phyloP scores from a whole-genome alignment of 148 eudicot species.

The Polygonum maritimum region DNA sequence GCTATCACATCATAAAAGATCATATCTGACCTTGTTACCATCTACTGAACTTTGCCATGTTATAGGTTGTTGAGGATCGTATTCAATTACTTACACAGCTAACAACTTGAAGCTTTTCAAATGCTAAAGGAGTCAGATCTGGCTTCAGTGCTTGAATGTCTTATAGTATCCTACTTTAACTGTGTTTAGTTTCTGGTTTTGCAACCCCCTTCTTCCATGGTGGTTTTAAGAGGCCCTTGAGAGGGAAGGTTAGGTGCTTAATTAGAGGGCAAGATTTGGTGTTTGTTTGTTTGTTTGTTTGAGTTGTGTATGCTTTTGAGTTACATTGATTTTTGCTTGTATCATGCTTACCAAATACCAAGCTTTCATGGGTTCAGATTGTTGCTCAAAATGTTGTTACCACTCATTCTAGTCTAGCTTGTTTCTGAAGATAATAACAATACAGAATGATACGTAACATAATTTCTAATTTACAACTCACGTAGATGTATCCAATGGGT shows the following conservation, averaged over 20 bases:
- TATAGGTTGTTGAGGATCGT: constrained; percentile 82
- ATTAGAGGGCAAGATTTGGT: constrained; percentile 4
- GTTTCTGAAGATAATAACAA: not conserved
- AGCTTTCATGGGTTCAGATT: not conserved
- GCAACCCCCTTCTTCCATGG: no score
- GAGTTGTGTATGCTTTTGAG: constrained; percentile 1
- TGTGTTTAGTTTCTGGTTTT: not conserved
- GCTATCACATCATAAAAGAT: not conserved
- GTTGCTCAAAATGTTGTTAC: no score
- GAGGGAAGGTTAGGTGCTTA: not conserved
- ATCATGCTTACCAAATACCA: not conserved
- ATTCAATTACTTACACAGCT: constrained; percentile 58
- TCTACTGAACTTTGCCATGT: not conserved
- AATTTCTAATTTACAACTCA: not conserved
- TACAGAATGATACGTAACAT: not conserved
- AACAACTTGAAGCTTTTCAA: constrained; percentile 28
- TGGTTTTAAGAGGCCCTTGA: no score
- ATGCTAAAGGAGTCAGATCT: constrained; percentile 34
- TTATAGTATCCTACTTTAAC: constrained; percentile 47
- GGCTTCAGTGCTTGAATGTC: constrained; percentile 46
- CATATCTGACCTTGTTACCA: not conserved
- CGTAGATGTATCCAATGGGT: not conserved
- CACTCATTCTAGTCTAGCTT: not conserved
- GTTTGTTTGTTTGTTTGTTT: no score
- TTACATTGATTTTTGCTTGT: not conserved